phyloP scores from a whole-genome alignment of 371 early-diverging fungal species.

The Dentiscutata heterogama region DNA sequence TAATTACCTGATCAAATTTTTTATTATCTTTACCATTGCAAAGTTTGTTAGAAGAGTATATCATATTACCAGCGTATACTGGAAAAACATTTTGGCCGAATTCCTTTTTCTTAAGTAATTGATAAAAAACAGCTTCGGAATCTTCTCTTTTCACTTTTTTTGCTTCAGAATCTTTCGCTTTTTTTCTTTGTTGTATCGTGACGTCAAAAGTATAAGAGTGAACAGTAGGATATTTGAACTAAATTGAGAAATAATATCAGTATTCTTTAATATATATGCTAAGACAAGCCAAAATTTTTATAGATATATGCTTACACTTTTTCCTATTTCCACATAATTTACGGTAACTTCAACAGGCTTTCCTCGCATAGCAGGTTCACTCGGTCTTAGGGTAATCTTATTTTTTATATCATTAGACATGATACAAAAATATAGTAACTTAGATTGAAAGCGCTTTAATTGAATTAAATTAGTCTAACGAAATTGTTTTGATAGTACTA shows the following conservation, averaged over 20 bases:
- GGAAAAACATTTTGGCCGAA: neutral
- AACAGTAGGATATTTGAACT: neutral
- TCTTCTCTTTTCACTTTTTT: neutral
- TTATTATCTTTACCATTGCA: neutral
- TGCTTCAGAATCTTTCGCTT: neutral
- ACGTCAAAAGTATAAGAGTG: neutral
- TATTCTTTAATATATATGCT: neutral
- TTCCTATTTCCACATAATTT: neutral
- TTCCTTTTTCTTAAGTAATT: neutral
- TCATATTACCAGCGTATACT: neutral
- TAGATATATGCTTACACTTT: neutral
- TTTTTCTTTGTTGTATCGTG: neutral
- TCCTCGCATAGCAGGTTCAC: neutral
- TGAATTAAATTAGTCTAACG: too few relatives aligned
- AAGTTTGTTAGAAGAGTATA: neutral
- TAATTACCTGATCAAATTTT: neutral
- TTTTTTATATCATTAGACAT: too few relatives aligned
- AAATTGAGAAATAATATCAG: neutral
- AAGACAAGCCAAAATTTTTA: neutral
- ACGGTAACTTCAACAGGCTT: neutral
- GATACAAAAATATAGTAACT: too few relatives aligned
- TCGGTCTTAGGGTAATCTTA: neutral
- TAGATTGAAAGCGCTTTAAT: too few relatives aligned
- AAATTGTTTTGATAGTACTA: too few relatives aligned
- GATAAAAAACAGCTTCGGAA: neutral